phyloP scores from a whole-genome alignment of 257 asterid species.

The Nicotiana sylvestris region DNA sequence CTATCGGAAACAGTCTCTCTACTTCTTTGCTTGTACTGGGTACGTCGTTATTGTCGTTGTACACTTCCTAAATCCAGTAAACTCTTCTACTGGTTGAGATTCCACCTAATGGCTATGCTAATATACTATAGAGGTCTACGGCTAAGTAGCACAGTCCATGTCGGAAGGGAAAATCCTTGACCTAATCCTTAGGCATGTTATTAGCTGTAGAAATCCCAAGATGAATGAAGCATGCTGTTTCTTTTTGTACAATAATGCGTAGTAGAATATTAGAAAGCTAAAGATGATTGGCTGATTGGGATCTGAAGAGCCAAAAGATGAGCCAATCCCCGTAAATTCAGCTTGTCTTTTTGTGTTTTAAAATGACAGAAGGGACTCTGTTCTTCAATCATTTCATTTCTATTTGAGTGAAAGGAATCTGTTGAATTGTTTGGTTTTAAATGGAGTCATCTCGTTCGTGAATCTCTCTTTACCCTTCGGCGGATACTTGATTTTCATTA shows the following conservation, averaged over 20 bases:
- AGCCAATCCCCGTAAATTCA: slow-evolving; percentile 48
- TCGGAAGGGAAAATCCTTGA: background rate
- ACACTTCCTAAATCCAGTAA: background rate
- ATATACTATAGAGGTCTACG: background rate
- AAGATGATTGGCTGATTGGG: slow-evolving; percentile 30
- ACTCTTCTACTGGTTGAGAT: background rate
- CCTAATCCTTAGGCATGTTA: background rate
- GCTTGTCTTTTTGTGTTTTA: slow-evolving; percentile 15
- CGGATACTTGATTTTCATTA: background rate
- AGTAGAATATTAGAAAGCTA: slow-evolving; percentile 40
- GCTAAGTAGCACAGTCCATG: background rate
- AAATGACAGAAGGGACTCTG: background rate
- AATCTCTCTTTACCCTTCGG: background rate
- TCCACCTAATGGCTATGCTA: background rate
- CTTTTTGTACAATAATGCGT: background rate
- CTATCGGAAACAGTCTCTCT: too few relatives aligned
- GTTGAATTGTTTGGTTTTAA: slow-evolving; percentile 15
- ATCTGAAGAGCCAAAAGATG: slow-evolving; percentile 30
- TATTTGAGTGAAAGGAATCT: slow-evolving; percentile 15
- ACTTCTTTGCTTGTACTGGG: too few relatives aligned
- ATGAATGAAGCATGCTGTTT: background rate
- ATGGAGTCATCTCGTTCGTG: background rate
- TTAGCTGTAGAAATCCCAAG: background rate
- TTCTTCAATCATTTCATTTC: slow-evolving; percentile 19
- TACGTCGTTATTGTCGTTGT: too few relatives aligned